Evolutionary conservation across 306 rosid genomes (phyloP).

Genomic region (Comarum palustre): DNA sequence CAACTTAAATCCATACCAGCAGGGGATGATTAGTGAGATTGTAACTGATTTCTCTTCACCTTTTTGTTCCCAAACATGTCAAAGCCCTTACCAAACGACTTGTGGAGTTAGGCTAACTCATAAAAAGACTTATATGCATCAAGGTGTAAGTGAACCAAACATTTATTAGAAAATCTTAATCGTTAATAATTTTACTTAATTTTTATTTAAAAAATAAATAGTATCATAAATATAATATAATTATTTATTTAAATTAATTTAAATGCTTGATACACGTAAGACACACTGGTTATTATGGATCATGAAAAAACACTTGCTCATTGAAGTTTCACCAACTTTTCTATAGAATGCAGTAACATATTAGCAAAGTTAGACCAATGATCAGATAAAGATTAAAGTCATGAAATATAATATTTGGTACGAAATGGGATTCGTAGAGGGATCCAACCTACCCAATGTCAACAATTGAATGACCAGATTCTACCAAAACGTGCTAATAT

Average conservation of each 20-base stretch:
- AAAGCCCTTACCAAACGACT: slow-evolving; percentile 6
- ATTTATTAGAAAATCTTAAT: too few relatives aligned
- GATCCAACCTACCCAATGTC: neutral
- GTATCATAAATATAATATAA: too few relatives aligned
- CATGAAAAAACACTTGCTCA: neutral
- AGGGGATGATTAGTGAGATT: neutral
- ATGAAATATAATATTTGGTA: neutral
- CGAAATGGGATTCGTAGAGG: neutral
- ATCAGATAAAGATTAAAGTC: neutral
- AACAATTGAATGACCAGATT: neutral
- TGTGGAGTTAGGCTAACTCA: slow-evolving; percentile 3
- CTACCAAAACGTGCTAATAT: neutral
- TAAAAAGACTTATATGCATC: too few relatives aligned
- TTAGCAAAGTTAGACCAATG: neutral
- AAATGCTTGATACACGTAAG: too few relatives aligned
- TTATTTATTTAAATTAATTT: too few relatives aligned
- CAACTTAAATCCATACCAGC: neutral
- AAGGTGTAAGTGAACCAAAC: too few relatives aligned
- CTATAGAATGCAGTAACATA: neutral
- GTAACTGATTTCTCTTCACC: neutral
- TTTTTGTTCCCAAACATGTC: neutral
- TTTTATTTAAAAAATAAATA: too few relatives aligned
- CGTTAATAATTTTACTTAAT: too few relatives aligned
- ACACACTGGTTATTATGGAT: too few relatives aligned
- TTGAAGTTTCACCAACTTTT: slow-evolving; percentile 6